phyloP scores from a whole-genome alignment of 1,139 yeast genomes.

The Candida freyschussii region DNA sequence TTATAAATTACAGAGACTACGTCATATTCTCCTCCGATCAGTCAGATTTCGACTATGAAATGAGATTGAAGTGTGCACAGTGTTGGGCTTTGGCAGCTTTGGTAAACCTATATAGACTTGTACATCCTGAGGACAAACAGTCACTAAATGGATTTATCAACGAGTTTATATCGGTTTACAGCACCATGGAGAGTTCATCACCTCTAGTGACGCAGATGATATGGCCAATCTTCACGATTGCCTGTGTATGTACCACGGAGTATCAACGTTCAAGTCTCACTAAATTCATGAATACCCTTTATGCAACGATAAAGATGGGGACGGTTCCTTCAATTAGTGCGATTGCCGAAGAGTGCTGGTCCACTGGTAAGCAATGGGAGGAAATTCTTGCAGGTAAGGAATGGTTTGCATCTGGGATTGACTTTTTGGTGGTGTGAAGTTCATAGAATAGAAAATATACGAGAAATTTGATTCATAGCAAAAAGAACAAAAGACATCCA shows the following conservation, averaged over 20 bases:
- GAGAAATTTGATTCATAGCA: constrained; percentile 8
- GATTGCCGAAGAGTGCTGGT: constrained; percentile 42
- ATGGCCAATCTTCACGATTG: constrained; percentile 51
- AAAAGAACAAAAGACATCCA: constrained; percentile 1
- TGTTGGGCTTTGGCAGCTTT: constrained; percentile 49
- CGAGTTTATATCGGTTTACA: constrained; percentile 44
- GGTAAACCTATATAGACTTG: constrained; percentile 35
- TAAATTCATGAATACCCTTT: constrained; percentile 36
- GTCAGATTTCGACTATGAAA: constrained; percentile 29
- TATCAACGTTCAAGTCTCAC: constrained; percentile 31
- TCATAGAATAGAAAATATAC: constrained; percentile 5
- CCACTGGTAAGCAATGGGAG: constrained; percentile 34
- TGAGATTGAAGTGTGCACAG: constrained; percentile 44
- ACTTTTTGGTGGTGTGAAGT: constrained; percentile 40
- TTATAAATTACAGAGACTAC: constrained; percentile 43
- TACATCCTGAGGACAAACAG: constrained; percentile 28
- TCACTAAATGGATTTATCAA: constrained; percentile 31
- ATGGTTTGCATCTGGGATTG: constrained; percentile 45
- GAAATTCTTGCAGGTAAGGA: constrained; percentile 35
- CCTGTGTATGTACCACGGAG: constrained; percentile 35
- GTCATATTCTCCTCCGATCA: constrained; percentile 30
- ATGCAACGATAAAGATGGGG: constrained; percentile 48
- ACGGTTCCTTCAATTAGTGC: constrained; percentile 38
- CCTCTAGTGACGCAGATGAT: constrained; percentile 55
- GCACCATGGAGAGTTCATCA: constrained; percentile 37